phyloP scores from a whole-genome alignment of 108 stramenopile species.

The Aurantiochytrium sp. region DNA sequence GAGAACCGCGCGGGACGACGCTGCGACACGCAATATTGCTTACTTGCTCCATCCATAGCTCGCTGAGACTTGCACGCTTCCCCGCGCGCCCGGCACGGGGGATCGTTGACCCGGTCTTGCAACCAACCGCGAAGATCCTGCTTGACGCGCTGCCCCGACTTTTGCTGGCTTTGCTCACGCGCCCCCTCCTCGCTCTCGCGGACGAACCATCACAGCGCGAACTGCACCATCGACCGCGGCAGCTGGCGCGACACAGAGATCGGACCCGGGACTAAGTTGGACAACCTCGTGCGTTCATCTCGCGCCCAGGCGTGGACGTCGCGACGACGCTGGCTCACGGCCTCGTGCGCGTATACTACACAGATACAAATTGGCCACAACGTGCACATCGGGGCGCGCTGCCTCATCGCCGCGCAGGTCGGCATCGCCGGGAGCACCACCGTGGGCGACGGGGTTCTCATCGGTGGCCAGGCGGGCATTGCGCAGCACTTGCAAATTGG shows the following conservation, averaged over 20 bases:
- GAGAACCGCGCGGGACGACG: too few relatives aligned
- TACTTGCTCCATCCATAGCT: too few relatives aligned
- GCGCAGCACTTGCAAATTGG: not conserved
- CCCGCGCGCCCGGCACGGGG: too few relatives aligned
- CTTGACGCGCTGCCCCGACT: too few relatives aligned
- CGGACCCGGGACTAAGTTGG: not conserved
- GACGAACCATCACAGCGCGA: not conserved
- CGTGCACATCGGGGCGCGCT: not conserved
- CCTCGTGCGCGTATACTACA: not conserved
- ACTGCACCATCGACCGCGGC: not conserved
- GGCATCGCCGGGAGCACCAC: slow-evolving; percentile 2
- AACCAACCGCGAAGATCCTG: too few relatives aligned
- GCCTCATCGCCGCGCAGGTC: not conserved
- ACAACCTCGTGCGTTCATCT: not conserved
- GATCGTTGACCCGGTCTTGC: too few relatives aligned
- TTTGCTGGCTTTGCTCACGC: too few relatives aligned
- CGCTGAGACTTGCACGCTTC: too few relatives aligned
- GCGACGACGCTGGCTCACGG: too few relatives aligned
- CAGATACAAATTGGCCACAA: slow-evolving; percentile 22
- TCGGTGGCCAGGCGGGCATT: not conserved
- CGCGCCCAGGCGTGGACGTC: not conserved
- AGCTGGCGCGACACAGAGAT: slow-evolving; percentile 30
- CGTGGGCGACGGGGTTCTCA: not conserved
- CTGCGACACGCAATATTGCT: too few relatives aligned
- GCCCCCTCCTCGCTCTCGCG: too few relatives aligned